Conservation (phyloP, 169 alveolate species). For the Eimeria maxima region DNA sequence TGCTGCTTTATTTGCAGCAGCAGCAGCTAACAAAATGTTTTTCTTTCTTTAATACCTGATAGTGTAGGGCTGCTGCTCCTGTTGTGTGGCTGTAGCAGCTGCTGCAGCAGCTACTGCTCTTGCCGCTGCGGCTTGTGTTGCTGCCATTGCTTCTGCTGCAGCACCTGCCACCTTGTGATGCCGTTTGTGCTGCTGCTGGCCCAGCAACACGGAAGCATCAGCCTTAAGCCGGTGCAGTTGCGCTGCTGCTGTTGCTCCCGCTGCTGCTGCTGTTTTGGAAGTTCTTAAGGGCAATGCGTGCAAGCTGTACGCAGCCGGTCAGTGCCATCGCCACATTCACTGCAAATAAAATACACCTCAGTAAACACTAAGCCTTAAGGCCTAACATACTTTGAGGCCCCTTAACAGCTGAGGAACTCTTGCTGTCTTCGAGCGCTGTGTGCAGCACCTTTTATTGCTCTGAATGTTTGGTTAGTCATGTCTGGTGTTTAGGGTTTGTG, state of each 20-base stretch:
- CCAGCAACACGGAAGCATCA: neutral
- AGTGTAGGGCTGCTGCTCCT: neutral
- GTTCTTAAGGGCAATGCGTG: conserved; percentile 34
- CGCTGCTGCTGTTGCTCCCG: neutral
- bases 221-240: neutral
- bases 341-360: neutral
- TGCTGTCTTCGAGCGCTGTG: neutral
- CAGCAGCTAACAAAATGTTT: neutral
- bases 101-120: too few species aligned
- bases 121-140: too few species aligned
- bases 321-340: conserved; percentile 89
- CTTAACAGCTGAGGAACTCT: neutral
- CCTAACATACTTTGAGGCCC: neutral
- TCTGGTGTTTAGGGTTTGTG: neutral
- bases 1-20: neutral
- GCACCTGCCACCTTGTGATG: neutral
- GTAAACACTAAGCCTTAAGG: neutral
- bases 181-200: neutral
- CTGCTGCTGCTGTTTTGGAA: conserved; percentile 7
- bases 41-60: neutral
- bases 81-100: neutral
- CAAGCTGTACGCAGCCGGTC: conserved; percentile 88
- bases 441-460: neutral
- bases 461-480: neutral
- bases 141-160: neutral